Percentiles rank a stretch among this genome's conserved stretches.
Conservation (phyloP, 148 eudicot genomes). For the Spergularia marina region DNA sequence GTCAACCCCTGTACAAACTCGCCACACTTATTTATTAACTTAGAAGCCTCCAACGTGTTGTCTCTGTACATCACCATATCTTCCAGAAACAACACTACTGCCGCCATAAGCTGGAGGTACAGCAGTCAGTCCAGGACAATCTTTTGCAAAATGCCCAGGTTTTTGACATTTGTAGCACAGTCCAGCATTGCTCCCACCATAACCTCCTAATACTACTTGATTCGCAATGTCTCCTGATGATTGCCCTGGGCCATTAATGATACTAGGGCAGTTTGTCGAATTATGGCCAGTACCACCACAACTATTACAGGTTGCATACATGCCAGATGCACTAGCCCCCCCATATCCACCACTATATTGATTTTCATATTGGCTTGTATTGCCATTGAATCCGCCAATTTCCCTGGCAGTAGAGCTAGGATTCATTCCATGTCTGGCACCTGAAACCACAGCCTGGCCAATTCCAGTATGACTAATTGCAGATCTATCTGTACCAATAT, state of each 20-base stretch:
- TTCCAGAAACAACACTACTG: constrained; percentile 38
- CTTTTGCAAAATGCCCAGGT: constrained; percentile 72
- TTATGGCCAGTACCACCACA: constrained; percentile 71
- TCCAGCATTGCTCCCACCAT: constrained; percentile 27
- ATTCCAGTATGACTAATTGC: constrained; percentile 25
- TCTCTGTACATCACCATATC: constrained; percentile 47
- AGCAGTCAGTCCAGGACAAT: constrained; percentile 57
- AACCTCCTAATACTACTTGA: constrained; percentile 28
- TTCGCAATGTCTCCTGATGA: constrained; percentile 32
- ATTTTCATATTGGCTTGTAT: constrained; percentile 43
- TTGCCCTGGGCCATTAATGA: constrained; percentile 41
- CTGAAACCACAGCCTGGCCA: constrained; percentile 30
- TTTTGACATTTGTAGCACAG: constrained; percentile 77
- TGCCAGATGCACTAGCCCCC: constrained; percentile 31
- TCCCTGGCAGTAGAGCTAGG: constrained; percentile 28
- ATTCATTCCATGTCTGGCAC: constrained; percentile 28
- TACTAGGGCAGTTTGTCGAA: constrained; percentile 58
- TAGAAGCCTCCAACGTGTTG: constrained; percentile 58
- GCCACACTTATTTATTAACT: neutral
- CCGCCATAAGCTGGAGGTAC: constrained; percentile 65
- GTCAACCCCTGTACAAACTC: constrained; percentile 20
- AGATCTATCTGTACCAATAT: constrained; percentile 28
- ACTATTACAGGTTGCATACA: constrained; percentile 45
- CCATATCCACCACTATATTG: constrained; percentile 46
- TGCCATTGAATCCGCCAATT: constrained; percentile 28